Evolutionary conservation across 768 basidiomycete species (phyloP), one percentile per base, ranked within the genome.

Genomic region (Suillus fuscotomentosus): DNA sequence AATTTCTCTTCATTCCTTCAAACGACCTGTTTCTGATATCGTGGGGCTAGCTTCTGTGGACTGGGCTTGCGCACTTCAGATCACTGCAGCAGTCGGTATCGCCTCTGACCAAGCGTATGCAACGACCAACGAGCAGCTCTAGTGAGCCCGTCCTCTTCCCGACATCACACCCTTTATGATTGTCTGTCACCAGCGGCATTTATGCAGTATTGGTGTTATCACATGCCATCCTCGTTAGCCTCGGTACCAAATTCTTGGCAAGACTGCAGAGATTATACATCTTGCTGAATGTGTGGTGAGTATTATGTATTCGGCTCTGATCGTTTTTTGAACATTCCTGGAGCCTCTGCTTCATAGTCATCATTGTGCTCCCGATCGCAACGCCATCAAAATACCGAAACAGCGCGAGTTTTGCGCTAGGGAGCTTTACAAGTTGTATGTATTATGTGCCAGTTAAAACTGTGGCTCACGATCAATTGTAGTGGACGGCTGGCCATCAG

Each of bases 141-240:
- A 80, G 84, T 81, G 68, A 67, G 76, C 73, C 27, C 27, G 39
- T 76, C 76, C 6, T 78, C 77, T 1, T 73, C 82, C 20, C 77
- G 70, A 3, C 74, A 82, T 17, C 78, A 80, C 77, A 74, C 73
- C 78, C 65, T 76, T 78, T 65, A 48, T 71, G 36, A 36, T 36
- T 2, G 17, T 9, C 2, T 51, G 27, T 17, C 42, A 42, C 42
- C 56, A 90, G 90, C 67, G 88, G 84, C 5, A 81, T 90, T 3
- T 92, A 86, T 67, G 79, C 75, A 45, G 87, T 80, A 9, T 76
- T 93, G 57, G 72, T 91, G 9, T 50, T 88, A 17, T 77, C 81
- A 2, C 88, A 92, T 71, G 89, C 83, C 0, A 65, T 86, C 15
- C 71, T 89, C 15, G 90, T 88, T 66, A 87, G 86, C 68, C 76